Evolutionary conservation across 129 eudicot genomes (phyloP).

Genomic region (Chrysanthemum seticuspe): DNA sequence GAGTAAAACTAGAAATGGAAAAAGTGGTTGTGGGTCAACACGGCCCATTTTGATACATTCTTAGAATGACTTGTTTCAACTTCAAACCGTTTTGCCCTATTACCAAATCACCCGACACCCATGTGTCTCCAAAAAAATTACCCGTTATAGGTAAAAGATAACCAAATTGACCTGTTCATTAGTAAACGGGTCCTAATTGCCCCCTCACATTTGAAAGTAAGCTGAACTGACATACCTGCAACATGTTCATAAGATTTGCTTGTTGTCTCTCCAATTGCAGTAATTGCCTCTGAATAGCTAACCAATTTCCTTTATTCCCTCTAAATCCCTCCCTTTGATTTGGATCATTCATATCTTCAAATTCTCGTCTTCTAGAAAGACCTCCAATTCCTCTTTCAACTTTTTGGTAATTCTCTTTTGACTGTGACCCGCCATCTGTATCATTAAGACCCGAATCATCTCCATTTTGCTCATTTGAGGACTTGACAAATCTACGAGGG

Average conservation of each 20-base stretch:
- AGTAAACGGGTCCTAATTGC: constrained; percentile 2
- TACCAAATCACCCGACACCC: too few relatives aligned
- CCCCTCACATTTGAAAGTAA: neutral
- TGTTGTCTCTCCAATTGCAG: constrained; percentile 89
- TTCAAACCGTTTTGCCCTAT: too few relatives aligned
- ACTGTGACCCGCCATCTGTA: constrained; percentile 39
- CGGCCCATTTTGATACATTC: neutral
- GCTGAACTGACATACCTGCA: constrained; percentile 58
- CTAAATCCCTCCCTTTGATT: constrained; percentile 52
- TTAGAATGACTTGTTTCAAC: too few relatives aligned
- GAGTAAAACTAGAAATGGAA: too few relatives aligned
- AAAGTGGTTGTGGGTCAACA: neutral
- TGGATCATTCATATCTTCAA: constrained; percentile 47
- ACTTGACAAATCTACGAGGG: constrained; percentile 66
- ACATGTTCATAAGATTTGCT: constrained; percentile 91
- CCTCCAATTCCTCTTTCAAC: constrained; percentile 43
- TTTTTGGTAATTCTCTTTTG: constrained; percentile 35
- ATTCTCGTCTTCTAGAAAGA: constrained; percentile 50
- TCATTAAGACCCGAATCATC: constrained; percentile 42
- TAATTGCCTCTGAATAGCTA: constrained; percentile 91
- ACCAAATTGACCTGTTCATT: neutral
- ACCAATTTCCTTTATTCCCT: constrained; percentile 81
- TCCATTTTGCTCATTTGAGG: constrained; percentile 46
- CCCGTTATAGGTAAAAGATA: too few relatives aligned
- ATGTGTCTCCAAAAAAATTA: too few relatives aligned